These are phyloP conservation scores for Allium fistulosum DNA, from an alignment of 106 monocot species.

Conservation along the genomic window DNA sequence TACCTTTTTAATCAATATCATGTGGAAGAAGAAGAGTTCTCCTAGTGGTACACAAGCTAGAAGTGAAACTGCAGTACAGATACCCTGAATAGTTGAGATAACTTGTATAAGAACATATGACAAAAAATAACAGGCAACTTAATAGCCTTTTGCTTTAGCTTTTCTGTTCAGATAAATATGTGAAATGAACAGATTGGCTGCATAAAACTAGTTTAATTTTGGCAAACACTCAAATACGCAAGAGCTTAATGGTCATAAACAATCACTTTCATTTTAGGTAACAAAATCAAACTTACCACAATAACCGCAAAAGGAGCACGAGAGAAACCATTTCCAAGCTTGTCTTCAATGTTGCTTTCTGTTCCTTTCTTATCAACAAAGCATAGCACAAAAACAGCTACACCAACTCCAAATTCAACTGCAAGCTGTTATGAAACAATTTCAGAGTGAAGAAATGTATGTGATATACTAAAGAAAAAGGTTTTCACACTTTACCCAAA, in stretches of 20 bases:
- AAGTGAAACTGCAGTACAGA: slow-evolving; percentile 68
- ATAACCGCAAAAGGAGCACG: slow-evolving; percentile 86
- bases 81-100: slow-evolving; percentile 33
- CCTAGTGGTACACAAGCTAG: slow-evolving; percentile 82
- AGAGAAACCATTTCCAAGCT: slow-evolving; percentile 96
- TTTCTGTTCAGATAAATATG: no score
- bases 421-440: slow-evolving; percentile 50
- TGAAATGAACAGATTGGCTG: no score
- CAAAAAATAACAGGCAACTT: no score
- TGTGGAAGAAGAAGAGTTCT: slow-evolving; percentile 99
- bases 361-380: slow-evolving; percentile 80
- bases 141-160: no score
- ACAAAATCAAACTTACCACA: slow-evolving; percentile 40
- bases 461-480: background rate
- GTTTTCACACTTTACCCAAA: slow-evolving; percentile 53
- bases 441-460: slow-evolving; percentile 3
- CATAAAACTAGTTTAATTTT: no score
- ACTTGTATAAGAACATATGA: background rate
- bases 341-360: slow-evolving; percentile 62
- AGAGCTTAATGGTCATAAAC: no score
- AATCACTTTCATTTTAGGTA: no score
- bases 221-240: no score
- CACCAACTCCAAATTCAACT: slow-evolving; percentile 83
- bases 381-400: slow-evolving; percentile 88
- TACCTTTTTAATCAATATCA: slow-evolving; percentile 94